Base-by-base conservation (phyloP, 2,329 filamentous ascomycete species). In the Madurella mycetomatis region DNA sequence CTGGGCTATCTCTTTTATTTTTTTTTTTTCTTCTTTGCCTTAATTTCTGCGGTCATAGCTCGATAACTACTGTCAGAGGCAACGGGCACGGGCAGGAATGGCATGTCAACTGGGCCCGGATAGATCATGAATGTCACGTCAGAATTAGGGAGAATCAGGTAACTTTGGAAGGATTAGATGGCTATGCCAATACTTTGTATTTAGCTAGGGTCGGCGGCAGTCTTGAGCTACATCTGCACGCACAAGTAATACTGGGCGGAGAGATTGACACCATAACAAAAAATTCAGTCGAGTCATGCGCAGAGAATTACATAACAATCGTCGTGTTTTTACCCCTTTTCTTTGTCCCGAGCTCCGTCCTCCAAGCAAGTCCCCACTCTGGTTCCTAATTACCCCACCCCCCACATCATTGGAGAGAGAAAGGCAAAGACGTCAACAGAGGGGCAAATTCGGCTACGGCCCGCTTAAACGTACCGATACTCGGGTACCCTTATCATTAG, bases 391-490 rank as follows among this genome's bases (percentile, higher is more conserved):
- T 46, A 45, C 58, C 52, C 55, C 55, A 32, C 47, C 51, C 41
- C 43, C 7, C 43, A 34, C 18, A 41, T 52, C 44, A 9, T 40
- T 47, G 31, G 34, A 32, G 47, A 53, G 17, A 15, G 37, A 32
- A 56, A 51, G 49, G 39, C 17, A 42, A 50, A 58, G 56, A 58
- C 53, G 55, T 61, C 57, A 59, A 60, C 44, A 50, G 55, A 59
- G 53, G 55, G 52, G 53, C 53, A 58, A 46, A 34, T 50, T 50
- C 41, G 13, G 34, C 11, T 37, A 37, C 13, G 4, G 34, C 4
- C 34, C 11, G 13, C 17, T 31, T 12, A 25, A 37, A 4, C 4
- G 34, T 37, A 11, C 34, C 13, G 11, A 37, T 41, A 31, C 12
- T 16, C 12, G 12, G 4, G 19, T 15, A 44, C 4, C 25, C 19